Conservation (phyloP, 169 alveolate species). For the Babesia divergens region DNA sequence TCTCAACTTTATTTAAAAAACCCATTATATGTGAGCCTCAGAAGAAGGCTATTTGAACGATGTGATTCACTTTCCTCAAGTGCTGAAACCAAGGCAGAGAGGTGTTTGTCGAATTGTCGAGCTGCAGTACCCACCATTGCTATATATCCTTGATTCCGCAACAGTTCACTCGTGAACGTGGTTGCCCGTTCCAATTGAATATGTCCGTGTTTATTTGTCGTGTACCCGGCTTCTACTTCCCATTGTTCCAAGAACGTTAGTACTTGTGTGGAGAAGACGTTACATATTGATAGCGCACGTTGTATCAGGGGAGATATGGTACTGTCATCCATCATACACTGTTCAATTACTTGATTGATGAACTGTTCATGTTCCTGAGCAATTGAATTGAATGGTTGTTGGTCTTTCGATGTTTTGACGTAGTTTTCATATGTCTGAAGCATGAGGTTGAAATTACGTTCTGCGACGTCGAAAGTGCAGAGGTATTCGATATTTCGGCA, state of each 20-base stretch:
- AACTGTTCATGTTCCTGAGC: slow-evolving; percentile 53
- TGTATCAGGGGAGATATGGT: slow-evolving; percentile 39
- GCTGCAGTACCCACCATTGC: slow-evolving; percentile 41
- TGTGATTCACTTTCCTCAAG: slow-evolving; percentile 4
- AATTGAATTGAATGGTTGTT: slow-evolving; percentile 48
- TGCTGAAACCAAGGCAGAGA: slow-evolving; percentile 10
- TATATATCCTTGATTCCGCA: slow-evolving; percentile 50
- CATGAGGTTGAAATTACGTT: slow-evolving; percentile 46
- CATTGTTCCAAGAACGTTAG: slow-evolving; percentile 47
- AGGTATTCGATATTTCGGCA: slow-evolving; percentile 52
- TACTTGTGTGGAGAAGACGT: slow-evolving; percentile 65
- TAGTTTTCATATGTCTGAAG: slow-evolving; percentile 14
- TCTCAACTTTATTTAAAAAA: slow-evolving; percentile 3
- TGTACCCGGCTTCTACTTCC: not conserved
- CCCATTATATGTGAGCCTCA: slow-evolving; percentile 13
- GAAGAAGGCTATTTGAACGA: not conserved
- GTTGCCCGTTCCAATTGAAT: not conserved
- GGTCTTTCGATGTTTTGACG: slow-evolving; percentile 25
- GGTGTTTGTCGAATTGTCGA: slow-evolving; percentile 27
- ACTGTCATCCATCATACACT: slow-evolving; percentile 51
- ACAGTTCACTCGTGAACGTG: slow-evolving; percentile 11
- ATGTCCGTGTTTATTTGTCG: not conserved
- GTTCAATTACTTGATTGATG: slow-evolving; percentile 51
- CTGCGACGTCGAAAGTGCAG: slow-evolving; percentile 62
- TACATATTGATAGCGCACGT: slow-evolving; percentile 57